phyloP scores from a whole-genome alignment of 2,329 filamentous ascomycete species.

The Leptodontidium sp. region DNA sequence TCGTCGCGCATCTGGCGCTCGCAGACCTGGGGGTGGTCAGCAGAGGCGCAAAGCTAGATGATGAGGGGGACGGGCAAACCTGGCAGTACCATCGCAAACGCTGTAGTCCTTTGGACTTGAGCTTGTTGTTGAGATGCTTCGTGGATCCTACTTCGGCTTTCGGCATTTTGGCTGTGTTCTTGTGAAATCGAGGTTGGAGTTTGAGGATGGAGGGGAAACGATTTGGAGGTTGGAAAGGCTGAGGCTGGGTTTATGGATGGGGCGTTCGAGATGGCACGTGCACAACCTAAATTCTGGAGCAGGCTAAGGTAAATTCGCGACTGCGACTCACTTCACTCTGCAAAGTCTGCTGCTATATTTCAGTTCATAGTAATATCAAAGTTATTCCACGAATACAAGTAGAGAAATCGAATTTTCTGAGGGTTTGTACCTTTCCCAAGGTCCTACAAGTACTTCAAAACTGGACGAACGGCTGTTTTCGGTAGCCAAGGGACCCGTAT shows the following conservation, averaged over 20 bases:
- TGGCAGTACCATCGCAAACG: constrained; percentile 92
- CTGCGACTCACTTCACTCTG: not conserved
- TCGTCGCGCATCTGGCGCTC: constrained; percentile 81
- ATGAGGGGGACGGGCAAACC: constrained; percentile 47
- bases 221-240: not conserved
- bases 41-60: constrained; percentile 1
- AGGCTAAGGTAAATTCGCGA: not conserved
- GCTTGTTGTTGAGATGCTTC: constrained; percentile 90
- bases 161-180: constrained; percentile 68
- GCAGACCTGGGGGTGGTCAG: constrained; percentile 67
- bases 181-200: not conserved
- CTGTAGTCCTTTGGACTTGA: constrained; percentile 82
- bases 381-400: no score
- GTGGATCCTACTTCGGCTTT: constrained; percentile 91
- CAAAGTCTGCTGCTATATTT: no score
- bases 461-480: no score
- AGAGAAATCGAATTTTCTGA: no score
- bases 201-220: not conserved
- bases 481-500: no score
- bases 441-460: no score
- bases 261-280: not conserved
- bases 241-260: not conserved
- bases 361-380: no score
- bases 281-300: not conserved
- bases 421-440: no score